phyloP scores from a whole-genome alignment of 352 stramenopile genomes.

The Pythium aquatile region DNA sequence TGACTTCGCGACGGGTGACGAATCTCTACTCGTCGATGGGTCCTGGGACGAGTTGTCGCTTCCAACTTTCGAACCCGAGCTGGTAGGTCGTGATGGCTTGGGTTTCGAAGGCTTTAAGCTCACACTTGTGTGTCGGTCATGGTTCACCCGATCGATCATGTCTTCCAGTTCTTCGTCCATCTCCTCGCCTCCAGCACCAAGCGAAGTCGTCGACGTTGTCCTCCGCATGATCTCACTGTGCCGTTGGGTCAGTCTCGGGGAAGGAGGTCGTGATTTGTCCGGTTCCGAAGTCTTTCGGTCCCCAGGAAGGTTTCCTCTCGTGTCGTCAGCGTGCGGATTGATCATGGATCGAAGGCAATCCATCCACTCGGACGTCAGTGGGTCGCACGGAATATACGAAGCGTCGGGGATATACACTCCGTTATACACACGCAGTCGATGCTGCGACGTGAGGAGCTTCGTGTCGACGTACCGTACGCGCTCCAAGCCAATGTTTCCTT shows the following conservation, averaged over 20 bases:
- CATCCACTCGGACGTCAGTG: slow-evolving; percentile 79
- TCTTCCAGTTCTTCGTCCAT: slow-evolving; percentile 72
- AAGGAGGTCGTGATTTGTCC: neutral
- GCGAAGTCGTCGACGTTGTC: slow-evolving; percentile 36
- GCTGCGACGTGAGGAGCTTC: slow-evolving; percentile 58
- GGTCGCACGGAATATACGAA: slow-evolving; percentile 58
- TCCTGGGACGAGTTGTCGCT: neutral
- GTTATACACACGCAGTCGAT: slow-evolving; percentile 62
- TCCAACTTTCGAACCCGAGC: neutral
- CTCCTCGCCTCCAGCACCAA: slow-evolving; percentile 49
- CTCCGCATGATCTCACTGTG: neutral
- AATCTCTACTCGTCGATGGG: too few species aligned
- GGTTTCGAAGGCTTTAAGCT: neutral
- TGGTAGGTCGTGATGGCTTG: neutral
- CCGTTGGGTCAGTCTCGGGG: neutral
- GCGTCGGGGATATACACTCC: slow-evolving; percentile 73
- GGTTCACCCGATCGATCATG: slow-evolving; percentile 50
- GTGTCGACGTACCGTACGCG: slow-evolving; percentile 71
- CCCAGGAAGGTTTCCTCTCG: neutral
- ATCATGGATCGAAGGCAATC: slow-evolving; percentile 57
- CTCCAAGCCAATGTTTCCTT: slow-evolving; percentile 79
- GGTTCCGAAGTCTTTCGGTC: neutral
- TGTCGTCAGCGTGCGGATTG: slow-evolving; percentile 5
- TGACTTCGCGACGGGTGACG: neutral
- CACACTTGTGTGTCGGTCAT: neutral